A percentile compares a stretch with the other conserved stretches of the same genome.
phyloP scores from a whole-genome alignment of 345 rosid genomes.

The Physaria fendleri region DNA sequence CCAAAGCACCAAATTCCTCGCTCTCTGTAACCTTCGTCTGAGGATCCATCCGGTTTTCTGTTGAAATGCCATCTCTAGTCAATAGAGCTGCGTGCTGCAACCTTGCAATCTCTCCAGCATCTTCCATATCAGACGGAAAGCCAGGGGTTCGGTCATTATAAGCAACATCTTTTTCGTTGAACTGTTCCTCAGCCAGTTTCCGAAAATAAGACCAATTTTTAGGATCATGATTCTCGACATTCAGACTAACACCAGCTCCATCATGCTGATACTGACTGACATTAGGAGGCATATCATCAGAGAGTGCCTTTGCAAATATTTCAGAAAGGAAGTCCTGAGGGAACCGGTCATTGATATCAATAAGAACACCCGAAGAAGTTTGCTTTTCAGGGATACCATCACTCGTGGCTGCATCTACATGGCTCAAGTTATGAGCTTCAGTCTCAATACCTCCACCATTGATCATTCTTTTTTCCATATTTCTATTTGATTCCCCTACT shows the following conservation, averaged over 20 bases:
- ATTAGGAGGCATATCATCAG: conserved; percentile 38
- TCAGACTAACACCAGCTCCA: conserved; percentile 72
- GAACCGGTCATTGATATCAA: too few relatives aligned
- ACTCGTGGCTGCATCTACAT: too few relatives aligned
- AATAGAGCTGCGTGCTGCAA: conserved; percentile 31
- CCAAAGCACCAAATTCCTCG: conserved; percentile 56
- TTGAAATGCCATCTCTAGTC: conserved; percentile 34
- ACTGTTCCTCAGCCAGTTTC: conserved; percentile 73
- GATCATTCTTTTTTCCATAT: too few relatives aligned
- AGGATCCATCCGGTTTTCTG: conserved; percentile 33
- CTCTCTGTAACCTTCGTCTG: conserved; percentile 47
- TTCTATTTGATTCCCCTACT: too few relatives aligned
- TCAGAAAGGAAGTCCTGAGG: conserved; percentile 82
- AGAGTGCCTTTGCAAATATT: conserved; percentile 56
- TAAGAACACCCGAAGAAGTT: too few relatives aligned
- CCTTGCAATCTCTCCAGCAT: conserved; percentile 29
- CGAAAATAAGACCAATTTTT: conserved; percentile 93
- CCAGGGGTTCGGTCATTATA: conserved; percentile 56
- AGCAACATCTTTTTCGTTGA: conserved; percentile 46
- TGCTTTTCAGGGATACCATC: too few relatives aligned
- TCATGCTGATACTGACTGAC: conserved; percentile 43
- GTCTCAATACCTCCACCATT: too few relatives aligned
- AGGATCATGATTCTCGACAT: conserved; percentile 78
- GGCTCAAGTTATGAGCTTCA: too few relatives aligned
- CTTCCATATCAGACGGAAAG: conserved; percentile 36